Percentiles rank a stretch among this genome's conserved stretches.
Evolutionary conservation across 2,329 filamentous ascomycete genomes (phyloP).

Genomic region (Monosporascus sp.): DNA sequence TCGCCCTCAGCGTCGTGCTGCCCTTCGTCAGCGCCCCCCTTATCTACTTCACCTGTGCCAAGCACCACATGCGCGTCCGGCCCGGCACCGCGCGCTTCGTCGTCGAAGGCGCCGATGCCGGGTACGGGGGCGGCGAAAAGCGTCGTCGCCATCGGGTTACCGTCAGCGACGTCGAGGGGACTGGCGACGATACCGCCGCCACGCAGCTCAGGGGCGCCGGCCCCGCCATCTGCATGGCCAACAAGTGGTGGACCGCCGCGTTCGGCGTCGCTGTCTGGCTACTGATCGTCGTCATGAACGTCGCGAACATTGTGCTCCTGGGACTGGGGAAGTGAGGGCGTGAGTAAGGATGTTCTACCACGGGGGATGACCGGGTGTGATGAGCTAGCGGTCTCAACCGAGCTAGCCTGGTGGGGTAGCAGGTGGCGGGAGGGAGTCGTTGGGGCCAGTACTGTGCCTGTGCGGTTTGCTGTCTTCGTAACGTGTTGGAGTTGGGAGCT

Average conservation of each 20-base stretch:
- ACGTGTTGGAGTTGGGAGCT: too few species aligned
- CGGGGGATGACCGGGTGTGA: too few species aligned
- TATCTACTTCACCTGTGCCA: constrained; percentile 77
- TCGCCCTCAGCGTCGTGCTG: constrained; percentile 70
- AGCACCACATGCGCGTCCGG: constrained; percentile 72
- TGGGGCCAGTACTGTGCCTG: too few species aligned
- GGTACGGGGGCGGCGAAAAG: constrained; percentile 1
- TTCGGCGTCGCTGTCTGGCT: constrained; percentile 62
- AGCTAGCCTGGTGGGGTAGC: too few species aligned
- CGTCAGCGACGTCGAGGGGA: not conserved
- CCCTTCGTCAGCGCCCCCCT: constrained; percentile 80
- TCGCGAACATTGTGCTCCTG: constrained; percentile 39
- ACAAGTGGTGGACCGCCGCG: constrained; percentile 58
- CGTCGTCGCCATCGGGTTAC: not conserved
- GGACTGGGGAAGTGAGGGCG: constrained; percentile 14
- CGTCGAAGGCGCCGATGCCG: constrained; percentile 20
- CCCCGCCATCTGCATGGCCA: constrained; percentile 59
- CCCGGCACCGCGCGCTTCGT: constrained; percentile 35
- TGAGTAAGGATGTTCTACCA: not conserved
- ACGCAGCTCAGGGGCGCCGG: constrained; percentile 17
- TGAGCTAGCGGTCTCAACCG: too few species aligned
- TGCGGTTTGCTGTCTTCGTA: too few species aligned
- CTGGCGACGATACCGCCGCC: constrained; percentile 2
- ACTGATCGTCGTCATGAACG: constrained; percentile 67
- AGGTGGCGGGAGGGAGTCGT: too few species aligned